Evolutionary conservation across 83 land plant species (phyloP).

Genomic region (Picea engelmannii): DNA sequence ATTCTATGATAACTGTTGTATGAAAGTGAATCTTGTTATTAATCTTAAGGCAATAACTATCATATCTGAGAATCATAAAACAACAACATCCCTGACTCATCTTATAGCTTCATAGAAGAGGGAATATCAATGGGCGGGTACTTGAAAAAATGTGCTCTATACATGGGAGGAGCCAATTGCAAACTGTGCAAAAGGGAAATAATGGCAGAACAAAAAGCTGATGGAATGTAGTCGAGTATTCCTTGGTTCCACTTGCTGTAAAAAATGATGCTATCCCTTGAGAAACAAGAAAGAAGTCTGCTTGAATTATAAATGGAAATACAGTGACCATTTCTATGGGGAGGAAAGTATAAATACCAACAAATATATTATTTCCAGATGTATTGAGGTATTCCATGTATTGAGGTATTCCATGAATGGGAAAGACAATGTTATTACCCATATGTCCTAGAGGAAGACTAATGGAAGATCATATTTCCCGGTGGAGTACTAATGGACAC

Average conservation of each 20-base stretch:
- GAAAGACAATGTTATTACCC: conserved; percentile 39
- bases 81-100: no score
- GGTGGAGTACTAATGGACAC: no score
- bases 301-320: conserved; percentile 63
- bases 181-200: conserved; percentile 22
- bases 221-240: conserved; percentile 54
- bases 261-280: conserved; percentile 51
- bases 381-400: no score
- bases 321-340: conserved; percentile 58
- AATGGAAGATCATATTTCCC: no score
- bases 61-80: no score
- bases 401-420: no score
- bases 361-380: not conserved
- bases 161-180: conserved; percentile 23
- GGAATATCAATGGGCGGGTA: conserved; percentile 36
- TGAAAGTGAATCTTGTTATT: no score
- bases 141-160: conserved; percentile 18
- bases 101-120: conserved; percentile 25
- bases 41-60: no score
- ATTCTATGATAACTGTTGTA: no score
- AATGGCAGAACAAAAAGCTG: conserved; percentile 50
- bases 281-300: conserved; percentile 76
- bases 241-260: conserved; percentile 65
- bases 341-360: conserved; percentile 58
- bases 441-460: no score